Evolutionary conservation across 108 stramenopile genomes (phyloP).

Genomic region (Skeletonema potamos): DNA sequence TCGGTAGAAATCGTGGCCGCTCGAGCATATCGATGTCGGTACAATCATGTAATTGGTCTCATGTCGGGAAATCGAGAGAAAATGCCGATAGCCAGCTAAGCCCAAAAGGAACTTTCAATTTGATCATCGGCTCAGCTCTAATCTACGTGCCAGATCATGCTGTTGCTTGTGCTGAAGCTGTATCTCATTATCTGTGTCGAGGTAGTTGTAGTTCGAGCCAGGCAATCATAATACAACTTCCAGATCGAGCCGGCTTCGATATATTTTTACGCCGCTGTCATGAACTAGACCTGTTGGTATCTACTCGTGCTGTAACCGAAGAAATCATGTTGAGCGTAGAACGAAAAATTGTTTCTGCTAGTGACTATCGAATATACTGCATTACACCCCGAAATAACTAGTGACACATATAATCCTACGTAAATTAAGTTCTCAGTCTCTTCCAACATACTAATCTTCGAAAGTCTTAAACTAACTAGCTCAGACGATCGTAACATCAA

Average conservation of each 20-base stretch:
- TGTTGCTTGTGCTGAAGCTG: slow-evolving; percentile 27
- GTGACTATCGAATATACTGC: slow-evolving; percentile 23
- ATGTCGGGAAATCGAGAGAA: not conserved
- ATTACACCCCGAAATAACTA: not conserved
- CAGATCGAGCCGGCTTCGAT: slow-evolving; percentile 24
- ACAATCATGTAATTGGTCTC: slow-evolving; percentile 28
- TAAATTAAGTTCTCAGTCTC: no score
- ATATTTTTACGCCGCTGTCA: slow-evolving; percentile 23
- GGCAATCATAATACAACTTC: slow-evolving; percentile 29
- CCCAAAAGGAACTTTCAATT: slow-evolving; percentile 27
- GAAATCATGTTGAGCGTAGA: slow-evolving; percentile 12
- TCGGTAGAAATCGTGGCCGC: no score
- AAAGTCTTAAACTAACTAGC: not conserved
- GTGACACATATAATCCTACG: not conserved
- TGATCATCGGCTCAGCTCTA: slow-evolving; percentile 31
- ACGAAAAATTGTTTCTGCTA: slow-evolving; percentile 14
- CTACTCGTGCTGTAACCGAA: slow-evolving; percentile 1
- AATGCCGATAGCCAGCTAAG: not conserved
- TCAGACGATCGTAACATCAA: no score
- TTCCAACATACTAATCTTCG: no score
- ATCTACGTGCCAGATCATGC: slow-evolving; percentile 30
- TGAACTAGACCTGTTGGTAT: slow-evolving; percentile 20
- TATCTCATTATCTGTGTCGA: slow-evolving; percentile 17
- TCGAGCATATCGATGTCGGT: no score
- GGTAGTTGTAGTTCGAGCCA: slow-evolving; percentile 1